Percentiles rank a stretch among this genome's conserved stretches.
Conservation (phyloP, 176 grass and related monocot genomes). For the Themeda triandra region DNA sequence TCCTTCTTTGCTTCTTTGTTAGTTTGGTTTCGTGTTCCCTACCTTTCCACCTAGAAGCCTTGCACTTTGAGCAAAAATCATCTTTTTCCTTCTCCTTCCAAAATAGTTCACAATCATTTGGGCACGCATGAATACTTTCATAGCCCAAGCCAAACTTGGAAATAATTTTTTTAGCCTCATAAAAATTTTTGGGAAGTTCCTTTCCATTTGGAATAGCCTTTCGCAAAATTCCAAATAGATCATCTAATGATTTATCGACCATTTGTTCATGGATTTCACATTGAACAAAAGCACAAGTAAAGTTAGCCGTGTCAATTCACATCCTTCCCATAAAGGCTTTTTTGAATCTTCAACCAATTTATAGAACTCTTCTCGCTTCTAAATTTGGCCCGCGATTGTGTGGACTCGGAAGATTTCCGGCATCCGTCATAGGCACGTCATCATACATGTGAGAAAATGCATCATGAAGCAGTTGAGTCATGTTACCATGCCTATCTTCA, state of each 20-base stretch:
- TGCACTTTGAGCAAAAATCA: too few species aligned
- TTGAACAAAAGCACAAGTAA: neutral
- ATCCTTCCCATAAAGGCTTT: neutral
- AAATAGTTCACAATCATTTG: neutral
- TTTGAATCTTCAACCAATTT: neutral
- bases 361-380: neutral
- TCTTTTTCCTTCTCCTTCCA: too few species aligned
- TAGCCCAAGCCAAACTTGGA: constrained; percentile 5
- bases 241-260: neutral
- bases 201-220: neutral
- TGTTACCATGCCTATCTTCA: too few species aligned
- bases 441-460: too few species aligned
- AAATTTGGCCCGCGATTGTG: neutral
- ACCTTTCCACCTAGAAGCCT: neutral
- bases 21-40: neutral
- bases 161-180: neutral
- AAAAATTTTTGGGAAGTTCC: neutral
- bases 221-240: neutral
- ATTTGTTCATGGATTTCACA: constrained; percentile 1
- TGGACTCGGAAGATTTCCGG: neutral
- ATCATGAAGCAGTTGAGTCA: too few species aligned
- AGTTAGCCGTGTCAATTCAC: neutral
- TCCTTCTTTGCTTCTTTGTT: neutral
- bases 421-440: neutral
- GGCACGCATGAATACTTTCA: neutral